These are phyloP conservation scores for Macadamia integrifolia DNA, from an alignment of 164 flowering plant genomes.

Conservation along the genomic window DNA sequence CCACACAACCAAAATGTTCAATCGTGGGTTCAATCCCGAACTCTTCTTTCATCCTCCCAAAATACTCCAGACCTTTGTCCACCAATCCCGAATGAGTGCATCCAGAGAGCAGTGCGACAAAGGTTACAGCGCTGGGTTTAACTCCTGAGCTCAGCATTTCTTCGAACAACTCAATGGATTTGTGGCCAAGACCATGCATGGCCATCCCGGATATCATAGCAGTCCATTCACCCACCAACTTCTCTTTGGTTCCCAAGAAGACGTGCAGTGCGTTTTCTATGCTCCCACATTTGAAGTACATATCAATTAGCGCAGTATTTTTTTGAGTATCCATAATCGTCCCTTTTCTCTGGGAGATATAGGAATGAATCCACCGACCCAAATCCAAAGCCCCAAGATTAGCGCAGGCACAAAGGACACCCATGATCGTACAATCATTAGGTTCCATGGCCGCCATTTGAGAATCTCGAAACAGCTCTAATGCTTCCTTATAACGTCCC, in stretches of 20 bases:
- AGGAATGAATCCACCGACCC: conserved; percentile 33
- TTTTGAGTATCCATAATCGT: conserved; percentile 18
- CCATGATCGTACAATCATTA: conserved; percentile 21
- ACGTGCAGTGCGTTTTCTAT: conserved; percentile 16
- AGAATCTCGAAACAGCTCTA: conserved; percentile 25
- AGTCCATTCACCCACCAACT: conserved; percentile 31
- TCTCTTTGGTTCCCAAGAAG: conserved; percentile 18
- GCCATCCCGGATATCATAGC: conserved; percentile 33
- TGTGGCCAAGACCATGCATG: conserved; percentile 30
- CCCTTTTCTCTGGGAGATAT: conserved; percentile 11
- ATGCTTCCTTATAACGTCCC: conserved; percentile 24
- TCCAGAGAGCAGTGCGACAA: conserved; percentile 30
- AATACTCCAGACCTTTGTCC: conserved; percentile 26
- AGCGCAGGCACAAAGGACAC: conserved; percentile 23
- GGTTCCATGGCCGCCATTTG: conserved; percentile 20
- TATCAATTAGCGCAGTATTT: conserved; percentile 30
- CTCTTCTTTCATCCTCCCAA: conserved; percentile 21
- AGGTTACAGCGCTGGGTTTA: conserved; percentile 26
- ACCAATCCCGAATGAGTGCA: conserved; percentile 37
- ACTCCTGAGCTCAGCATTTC: conserved; percentile 24
- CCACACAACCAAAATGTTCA: conserved; percentile 35
- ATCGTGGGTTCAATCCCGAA: conserved; percentile 27
- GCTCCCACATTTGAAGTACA: conserved; percentile 39
- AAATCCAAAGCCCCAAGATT: conserved; percentile 25
- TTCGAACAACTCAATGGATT: conserved; percentile 22